Conservation (phyloP, 139 green algal species). For the Chlorella sp. region DNA sequence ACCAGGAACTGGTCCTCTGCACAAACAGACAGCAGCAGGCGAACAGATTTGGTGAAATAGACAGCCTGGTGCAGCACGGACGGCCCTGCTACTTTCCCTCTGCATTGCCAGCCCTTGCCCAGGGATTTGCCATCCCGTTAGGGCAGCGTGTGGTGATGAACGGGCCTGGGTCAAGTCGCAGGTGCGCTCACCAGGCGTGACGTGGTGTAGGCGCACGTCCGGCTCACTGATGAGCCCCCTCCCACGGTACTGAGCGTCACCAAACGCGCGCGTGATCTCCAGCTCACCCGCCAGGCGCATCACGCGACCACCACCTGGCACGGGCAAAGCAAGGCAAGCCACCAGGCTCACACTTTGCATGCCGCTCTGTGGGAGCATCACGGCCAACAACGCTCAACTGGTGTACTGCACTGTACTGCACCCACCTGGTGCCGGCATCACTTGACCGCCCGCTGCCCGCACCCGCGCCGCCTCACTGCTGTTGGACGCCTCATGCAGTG, state of each 20-base stretch:
- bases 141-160: no score
- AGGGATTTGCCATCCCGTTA: not conserved
- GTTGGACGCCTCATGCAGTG: no score
- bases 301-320: slow-evolving; percentile 19
- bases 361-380: no score
- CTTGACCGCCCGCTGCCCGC: no score
- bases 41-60: not conserved
- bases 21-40: not conserved
- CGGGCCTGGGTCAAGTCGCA: not conserved
- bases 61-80: not conserved
- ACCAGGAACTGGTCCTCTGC: slow-evolving; percentile 20
- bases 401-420: no score
- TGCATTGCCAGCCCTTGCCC: no score
- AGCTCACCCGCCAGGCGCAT: slow-evolving; percentile 41
- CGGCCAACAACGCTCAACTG: no score
- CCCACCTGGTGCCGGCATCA: no score
- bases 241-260: slow-evolving; percentile 31
- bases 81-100: not conserved
- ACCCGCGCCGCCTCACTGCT: no score
- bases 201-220: not conserved
- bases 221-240: slow-evolving; percentile 25
- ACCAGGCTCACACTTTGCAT: no score
- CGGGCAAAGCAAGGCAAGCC: no score
- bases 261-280: slow-evolving; percentile 42
- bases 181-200: not conserved